Percentiles rank a stretch among this genome's conserved stretches.
Conservation (phyloP, 2,329 filamentous ascomycete species). For the Neofusicoccum parvum region DNA sequence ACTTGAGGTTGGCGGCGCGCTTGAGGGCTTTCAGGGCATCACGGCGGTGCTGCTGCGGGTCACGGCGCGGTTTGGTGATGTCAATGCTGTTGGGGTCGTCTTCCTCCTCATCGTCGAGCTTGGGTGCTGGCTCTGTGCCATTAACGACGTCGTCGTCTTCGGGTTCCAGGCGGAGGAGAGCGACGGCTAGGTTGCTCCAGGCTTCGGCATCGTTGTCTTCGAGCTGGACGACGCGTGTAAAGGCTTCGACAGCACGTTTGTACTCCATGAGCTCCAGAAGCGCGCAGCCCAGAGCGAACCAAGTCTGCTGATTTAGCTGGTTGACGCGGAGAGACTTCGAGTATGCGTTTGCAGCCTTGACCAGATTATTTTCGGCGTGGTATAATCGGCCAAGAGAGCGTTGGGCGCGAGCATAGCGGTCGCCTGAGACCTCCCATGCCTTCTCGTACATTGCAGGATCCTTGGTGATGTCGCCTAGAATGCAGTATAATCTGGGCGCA, state of each 20-base stretch:
- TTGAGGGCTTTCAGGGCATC: slow-evolving; percentile 86
- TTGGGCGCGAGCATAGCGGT: slow-evolving; percentile 83
- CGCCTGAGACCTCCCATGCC: slow-evolving; percentile 82
- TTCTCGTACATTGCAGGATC: slow-evolving; percentile 75
- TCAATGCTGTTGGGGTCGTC: slow-evolving; percentile 25
- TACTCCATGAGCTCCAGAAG: slow-evolving; percentile 76
- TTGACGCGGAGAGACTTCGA: slow-evolving; percentile 75
- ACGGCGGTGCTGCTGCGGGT: slow-evolving; percentile 64
- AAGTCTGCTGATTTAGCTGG: slow-evolving; percentile 77
- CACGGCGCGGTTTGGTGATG: slow-evolving; percentile 31
- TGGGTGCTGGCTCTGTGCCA: slow-evolving; percentile 22
- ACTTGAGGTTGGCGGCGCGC: slow-evolving; percentile 78
- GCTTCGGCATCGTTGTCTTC: slow-evolving; percentile 89
- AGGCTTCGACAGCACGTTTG: slow-evolving; percentile 78
- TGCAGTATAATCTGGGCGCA: slow-evolving; percentile 86
- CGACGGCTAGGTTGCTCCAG: slow-evolving; percentile 92
- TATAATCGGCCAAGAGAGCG: slow-evolving; percentile 81
- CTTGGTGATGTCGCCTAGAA: slow-evolving; percentile 84
- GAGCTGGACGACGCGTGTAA: slow-evolving; percentile 77
- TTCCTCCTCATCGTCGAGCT: slow-evolving; percentile 42
- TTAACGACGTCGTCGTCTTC: slow-evolving; percentile 36
- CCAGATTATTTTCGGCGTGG: slow-evolving; percentile 65
- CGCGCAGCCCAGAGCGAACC: slow-evolving; percentile 90
- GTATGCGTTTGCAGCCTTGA: slow-evolving; percentile 76
- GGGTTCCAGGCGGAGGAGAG: slow-evolving; percentile 71